Percentiles rank a stretch among this genome's conserved stretches.
Conservation (phyloP, 139 green algal genomes). For the Dunaliella sp. region DNA sequence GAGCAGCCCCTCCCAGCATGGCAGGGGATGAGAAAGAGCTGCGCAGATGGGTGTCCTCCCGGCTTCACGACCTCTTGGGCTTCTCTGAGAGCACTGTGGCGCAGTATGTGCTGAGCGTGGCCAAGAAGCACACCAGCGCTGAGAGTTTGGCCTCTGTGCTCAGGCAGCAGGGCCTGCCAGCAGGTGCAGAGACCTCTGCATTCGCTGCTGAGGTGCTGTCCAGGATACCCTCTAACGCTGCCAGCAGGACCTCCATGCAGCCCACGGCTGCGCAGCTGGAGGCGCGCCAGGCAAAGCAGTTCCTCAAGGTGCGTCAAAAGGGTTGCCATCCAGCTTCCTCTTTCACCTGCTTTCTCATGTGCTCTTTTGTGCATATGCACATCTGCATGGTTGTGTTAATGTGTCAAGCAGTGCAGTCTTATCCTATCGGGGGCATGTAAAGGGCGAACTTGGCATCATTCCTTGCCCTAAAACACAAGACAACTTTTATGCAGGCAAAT, state of each 20-base stretch:
- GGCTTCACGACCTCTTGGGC: slow-evolving; percentile 71
- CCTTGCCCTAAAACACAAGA: too few species aligned
- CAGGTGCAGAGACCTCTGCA: slow-evolving; percentile 27
- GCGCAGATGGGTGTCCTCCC: slow-evolving; percentile 70
- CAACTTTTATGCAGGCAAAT: too few species aligned
- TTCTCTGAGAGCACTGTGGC: slow-evolving; percentile 46
- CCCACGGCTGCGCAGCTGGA: background rate
- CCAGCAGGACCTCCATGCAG: slow-evolving; percentile 20
- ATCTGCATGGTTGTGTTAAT: slow-evolving; percentile 59
- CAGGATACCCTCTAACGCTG: background rate
- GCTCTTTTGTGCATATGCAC: too few species aligned
- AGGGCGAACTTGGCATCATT: too few species aligned
- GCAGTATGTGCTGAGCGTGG: slow-evolving; percentile 41
- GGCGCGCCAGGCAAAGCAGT: slow-evolving; percentile 30
- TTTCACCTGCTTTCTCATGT: too few species aligned
- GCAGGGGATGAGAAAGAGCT: slow-evolving; percentile 34
- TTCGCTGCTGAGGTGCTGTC: slow-evolving; percentile 67
- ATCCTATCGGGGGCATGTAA: too few species aligned
- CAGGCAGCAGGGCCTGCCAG: slow-evolving; percentile 52
- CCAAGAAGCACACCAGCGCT: slow-evolving; percentile 39
- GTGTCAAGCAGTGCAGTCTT: slow-evolving; percentile 37
- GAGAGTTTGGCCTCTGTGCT: slow-evolving; percentile 31
- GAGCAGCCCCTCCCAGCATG: too few species aligned
- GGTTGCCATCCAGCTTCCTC: too few species aligned
- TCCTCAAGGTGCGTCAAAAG: slow-evolving; percentile 46